Conservation (phyloP, 306 rosid genomes). For the Glycyrrhiza uralensis region DNA sequence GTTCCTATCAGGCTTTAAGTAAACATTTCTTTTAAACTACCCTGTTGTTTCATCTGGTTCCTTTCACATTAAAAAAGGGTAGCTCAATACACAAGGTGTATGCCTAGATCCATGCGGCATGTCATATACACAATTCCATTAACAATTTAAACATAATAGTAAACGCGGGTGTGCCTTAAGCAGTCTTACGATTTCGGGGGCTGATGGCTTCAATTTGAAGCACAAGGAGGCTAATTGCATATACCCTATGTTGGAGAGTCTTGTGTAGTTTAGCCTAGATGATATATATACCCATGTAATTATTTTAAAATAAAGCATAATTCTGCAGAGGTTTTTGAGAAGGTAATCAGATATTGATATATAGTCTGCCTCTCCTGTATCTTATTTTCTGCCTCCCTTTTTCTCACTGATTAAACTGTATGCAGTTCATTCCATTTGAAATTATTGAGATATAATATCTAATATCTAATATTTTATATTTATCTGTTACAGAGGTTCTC, state of each 20-base stretch:
- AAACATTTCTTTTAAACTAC: no score
- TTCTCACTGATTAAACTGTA: neutral
- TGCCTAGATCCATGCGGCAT: no score
- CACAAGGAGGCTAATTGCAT: neutral
- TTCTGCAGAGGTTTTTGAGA: neutral
- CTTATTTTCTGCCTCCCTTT: neutral
- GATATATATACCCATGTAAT: neutral
- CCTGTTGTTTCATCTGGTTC: no score
- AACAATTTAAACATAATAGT: neutral
- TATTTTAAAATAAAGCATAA: neutral
- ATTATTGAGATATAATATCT: neutral
- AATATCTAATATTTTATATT: constrained; percentile 10
- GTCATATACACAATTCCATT: no score
- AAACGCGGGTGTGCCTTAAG: neutral
- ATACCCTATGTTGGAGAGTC: neutral
- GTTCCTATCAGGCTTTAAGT: no score
- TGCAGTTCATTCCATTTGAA: neutral
- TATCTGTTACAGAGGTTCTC: constrained; percentile 64
- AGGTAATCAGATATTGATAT: neutral
- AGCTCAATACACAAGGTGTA: no score
- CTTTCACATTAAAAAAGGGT: no score
- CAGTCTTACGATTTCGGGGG: neutral
- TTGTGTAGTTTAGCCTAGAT: neutral
- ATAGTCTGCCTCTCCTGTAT: neutral
- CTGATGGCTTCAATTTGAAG: neutral